Evolutionary conservation across 148 eudicot genomes (phyloP).

Genomic region (Arctostaphylos glauca): DNA sequence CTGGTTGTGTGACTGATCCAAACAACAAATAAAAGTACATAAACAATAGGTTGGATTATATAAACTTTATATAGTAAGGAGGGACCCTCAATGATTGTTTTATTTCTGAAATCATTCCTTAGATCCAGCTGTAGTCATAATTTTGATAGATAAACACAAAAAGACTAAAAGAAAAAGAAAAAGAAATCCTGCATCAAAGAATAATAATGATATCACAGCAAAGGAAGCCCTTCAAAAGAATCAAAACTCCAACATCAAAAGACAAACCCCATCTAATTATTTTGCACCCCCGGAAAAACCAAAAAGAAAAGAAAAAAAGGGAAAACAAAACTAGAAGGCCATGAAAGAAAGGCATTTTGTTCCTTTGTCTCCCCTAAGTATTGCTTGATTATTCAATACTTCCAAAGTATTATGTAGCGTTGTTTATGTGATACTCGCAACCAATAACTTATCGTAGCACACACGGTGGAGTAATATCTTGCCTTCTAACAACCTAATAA

Average conservation of each 20-base stretch:
- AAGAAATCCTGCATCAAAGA: background rate
- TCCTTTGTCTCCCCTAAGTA: background rate
- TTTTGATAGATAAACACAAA: background rate
- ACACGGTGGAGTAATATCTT: too few relatives aligned
- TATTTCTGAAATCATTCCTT: background rate
- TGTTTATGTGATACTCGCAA: too few relatives aligned
- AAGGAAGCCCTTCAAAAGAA: background rate
- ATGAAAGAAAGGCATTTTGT: background rate
- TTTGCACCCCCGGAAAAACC: background rate
- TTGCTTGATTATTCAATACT: too few relatives aligned
- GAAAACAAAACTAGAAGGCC: background rate
- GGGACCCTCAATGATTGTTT: background rate
- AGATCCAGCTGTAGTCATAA: background rate
- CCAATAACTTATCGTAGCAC: too few relatives aligned
- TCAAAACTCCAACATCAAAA: background rate
- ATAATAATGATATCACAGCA: background rate
- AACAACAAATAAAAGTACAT: background rate
- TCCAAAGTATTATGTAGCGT: too few relatives aligned
- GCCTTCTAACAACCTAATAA: too few relatives aligned
- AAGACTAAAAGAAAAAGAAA: background rate
- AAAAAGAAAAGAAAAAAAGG: background rate
- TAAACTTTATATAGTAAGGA: background rate
- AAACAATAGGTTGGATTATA: background rate
- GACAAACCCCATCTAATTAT: background rate
- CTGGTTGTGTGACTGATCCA: background rate